Evolutionary conservation across 257 asterid genomes (phyloP).

Genomic region (Przewalskia tangutica): DNA sequence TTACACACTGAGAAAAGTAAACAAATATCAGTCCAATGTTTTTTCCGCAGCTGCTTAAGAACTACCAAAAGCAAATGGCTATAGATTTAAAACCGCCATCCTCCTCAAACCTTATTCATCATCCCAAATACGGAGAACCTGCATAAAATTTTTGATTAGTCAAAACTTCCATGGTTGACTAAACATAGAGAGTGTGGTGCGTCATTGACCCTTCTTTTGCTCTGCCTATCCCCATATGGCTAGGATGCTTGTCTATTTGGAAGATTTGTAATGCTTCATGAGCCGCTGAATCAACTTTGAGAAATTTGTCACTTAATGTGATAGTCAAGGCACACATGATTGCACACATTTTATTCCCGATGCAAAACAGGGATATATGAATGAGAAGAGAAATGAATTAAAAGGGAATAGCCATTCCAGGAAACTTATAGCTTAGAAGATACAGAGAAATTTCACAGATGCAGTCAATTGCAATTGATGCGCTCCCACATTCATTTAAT

Average conservation of each 20-base stretch:
- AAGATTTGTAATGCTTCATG: constrained; percentile 94
- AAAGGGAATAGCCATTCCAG: not conserved
- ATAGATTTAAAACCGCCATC: constrained; percentile 11
- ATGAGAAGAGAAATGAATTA: constrained; percentile 13
- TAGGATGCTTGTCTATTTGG: constrained; percentile 94
- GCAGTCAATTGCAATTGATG: constrained; percentile 70
- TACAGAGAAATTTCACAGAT: constrained; percentile 78
- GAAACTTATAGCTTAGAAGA: constrained; percentile 25
- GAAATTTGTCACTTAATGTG: constrained; percentile 63
- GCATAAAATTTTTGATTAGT: constrained; percentile 27
- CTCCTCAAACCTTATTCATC: constrained; percentile 84
- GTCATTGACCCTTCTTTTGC: constrained; percentile 89
- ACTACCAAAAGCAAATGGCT: constrained; percentile 11
- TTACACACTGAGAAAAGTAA: constrained; percentile 70
- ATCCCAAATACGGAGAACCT: constrained; percentile 94
- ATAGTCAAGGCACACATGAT: constrained; percentile 39
- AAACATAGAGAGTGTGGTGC: constrained; percentile 2
- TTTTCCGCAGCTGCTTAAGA: constrained; percentile 8
- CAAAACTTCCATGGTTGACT: constrained; percentile 8
- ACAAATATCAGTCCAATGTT: constrained; percentile 16
- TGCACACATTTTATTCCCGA: constrained; percentile 3
- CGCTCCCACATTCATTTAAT: constrained; percentile 52
- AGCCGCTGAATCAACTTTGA: constrained; percentile 85
- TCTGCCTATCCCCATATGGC: constrained; percentile 99
- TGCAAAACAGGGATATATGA: not conserved